Conservation (phyloP, 2,329 filamentous ascomycete species). For the Epichloe coenophiala region DNA sequence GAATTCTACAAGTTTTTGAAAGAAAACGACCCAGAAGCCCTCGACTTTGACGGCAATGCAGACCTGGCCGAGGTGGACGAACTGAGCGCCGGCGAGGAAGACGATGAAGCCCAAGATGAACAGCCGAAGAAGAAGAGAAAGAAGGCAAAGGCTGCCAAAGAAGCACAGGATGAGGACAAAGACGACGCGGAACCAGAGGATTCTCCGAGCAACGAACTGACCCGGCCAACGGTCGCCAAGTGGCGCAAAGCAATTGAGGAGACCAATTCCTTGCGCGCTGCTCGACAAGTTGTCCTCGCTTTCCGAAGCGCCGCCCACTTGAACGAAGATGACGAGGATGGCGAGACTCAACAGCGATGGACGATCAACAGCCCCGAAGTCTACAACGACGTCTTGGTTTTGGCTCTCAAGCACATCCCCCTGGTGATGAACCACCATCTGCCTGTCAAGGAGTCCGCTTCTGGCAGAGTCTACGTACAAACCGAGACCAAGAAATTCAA, state of each 20-base stretch:
- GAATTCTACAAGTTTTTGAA: slow-evolving; percentile 97
- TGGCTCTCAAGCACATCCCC: slow-evolving; percentile 74
- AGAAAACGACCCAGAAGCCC: slow-evolving; percentile 84
- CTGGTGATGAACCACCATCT: slow-evolving; percentile 80
- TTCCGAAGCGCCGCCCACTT: slow-evolving; percentile 87
- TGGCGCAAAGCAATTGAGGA: slow-evolving; percentile 75
- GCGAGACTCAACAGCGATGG: slow-evolving; percentile 60
- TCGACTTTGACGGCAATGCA: slow-evolving; percentile 77
- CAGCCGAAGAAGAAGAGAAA: slow-evolving; percentile 52
- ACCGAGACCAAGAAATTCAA: slow-evolving; percentile 93
- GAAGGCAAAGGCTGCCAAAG: slow-evolving; percentile 35
- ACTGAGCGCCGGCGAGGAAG: slow-evolving; percentile 52
- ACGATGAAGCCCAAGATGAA: slow-evolving; percentile 34
- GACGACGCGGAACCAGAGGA: slow-evolving; percentile 30
- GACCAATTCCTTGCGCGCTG: slow-evolving; percentile 72
- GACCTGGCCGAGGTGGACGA: slow-evolving; percentile 79
- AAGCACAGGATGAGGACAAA: slow-evolving; percentile 30
- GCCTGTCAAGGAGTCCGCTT: slow-evolving; percentile 77
- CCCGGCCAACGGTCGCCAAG: slow-evolving; percentile 60
- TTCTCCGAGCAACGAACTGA: slow-evolving; percentile 52
- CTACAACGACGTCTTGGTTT: slow-evolving; percentile 81
- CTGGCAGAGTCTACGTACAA: slow-evolving; percentile 69
- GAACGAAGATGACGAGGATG: slow-evolving; percentile 61
- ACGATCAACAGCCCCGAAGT: slow-evolving; percentile 80
- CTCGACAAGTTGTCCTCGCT: slow-evolving; percentile 78